phyloP scores from a whole-genome alignment of 805 yeast genomes.

The Cyberlindnera veronae region DNA sequence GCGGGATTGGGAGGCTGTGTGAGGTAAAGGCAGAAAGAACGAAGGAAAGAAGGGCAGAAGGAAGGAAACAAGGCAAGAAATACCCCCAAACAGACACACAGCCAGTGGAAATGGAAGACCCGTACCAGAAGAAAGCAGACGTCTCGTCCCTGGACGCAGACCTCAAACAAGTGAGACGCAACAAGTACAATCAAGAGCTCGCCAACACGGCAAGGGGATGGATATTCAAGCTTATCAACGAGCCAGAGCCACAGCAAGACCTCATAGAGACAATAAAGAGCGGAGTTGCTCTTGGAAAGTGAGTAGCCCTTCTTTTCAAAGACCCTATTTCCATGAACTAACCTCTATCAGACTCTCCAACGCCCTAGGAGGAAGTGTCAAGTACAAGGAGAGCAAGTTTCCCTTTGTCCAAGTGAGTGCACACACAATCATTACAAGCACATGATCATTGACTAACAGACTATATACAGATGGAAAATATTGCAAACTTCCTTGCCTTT shows the following conservation, averaged over 20 bases:
- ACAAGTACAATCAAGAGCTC: slow-evolving; percentile 44
- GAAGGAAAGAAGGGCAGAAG: too few relatives aligned
- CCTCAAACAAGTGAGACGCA: slow-evolving; percentile 43
- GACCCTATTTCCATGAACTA: neutral
- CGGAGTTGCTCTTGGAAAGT: slow-evolving; percentile 53
- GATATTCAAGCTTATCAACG: slow-evolving; percentile 42
- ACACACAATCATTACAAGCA: neutral
- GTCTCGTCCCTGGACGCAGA: slow-evolving; percentile 66
- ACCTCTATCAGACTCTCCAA: slow-evolving; percentile 32
- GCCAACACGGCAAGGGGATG: slow-evolving; percentile 48
- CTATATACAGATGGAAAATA: slow-evolving; percentile 69
- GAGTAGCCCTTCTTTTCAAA: slow-evolving; percentile 1
- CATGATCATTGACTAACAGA: neutral
- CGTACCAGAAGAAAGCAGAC: slow-evolving; percentile 32
- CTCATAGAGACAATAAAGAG: slow-evolving; percentile 55
- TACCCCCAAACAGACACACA: neutral
- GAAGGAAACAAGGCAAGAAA: too few relatives aligned
- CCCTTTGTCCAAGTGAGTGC: slow-evolving; percentile 53
- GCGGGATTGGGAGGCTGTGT: too few relatives aligned
- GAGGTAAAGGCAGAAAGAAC: too few relatives aligned
- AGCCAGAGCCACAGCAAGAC: slow-evolving; percentile 36
- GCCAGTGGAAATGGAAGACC: slow-evolving; percentile 12
- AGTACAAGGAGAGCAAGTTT: slow-evolving; percentile 60
- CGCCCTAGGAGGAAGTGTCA: slow-evolving; percentile 37
- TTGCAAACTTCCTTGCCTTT: slow-evolving; percentile 62